A percentile compares a stretch with the other conserved stretches of the same genome.
These are phyloP conservation scores for Pleurotus cornucopiae DNA, from an alignment of 768 basidiomycete species.

Conservation along the genomic window DNA sequence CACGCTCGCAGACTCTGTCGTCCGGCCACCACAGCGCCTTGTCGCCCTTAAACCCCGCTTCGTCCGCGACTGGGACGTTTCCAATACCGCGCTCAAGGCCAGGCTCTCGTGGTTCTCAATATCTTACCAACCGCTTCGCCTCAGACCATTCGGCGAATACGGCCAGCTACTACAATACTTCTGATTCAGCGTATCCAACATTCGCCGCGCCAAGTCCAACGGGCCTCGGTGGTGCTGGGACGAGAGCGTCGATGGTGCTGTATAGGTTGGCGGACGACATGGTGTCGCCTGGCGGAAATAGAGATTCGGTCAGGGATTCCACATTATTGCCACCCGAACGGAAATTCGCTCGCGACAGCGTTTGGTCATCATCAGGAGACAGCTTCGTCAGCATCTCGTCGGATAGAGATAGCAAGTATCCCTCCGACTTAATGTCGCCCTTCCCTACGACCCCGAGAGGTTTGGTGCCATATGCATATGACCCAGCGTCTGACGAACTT, in stretches of 20 bases:
- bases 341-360: conserved; percentile 18
- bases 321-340: conserved; percentile 16
- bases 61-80: conserved; percentile 12
- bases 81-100: conserved; percentile 30
- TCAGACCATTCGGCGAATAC: conserved; percentile 29
- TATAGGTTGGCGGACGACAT: conserved; percentile 52
- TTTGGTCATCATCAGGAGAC: conserved; percentile 30
- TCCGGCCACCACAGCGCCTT: conserved; percentile 36
- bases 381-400: conserved; percentile 48
- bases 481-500: conserved; percentile 53
- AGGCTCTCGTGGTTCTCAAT: conserved; percentile 33
- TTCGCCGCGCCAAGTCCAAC: neutral
- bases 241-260: conserved; percentile 58
- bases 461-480: conserved; percentile 68
- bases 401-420: conserved; percentile 59
- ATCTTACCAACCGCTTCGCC: conserved; percentile 35
- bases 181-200: neutral
- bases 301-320: conserved; percentile 18
- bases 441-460: conserved; percentile 21
- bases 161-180: conserved; percentile 4
- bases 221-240: conserved; percentile 17
- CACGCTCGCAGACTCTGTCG: conserved; percentile 17
- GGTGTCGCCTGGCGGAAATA: conserved; percentile 27
- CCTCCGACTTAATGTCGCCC: conserved; percentile 24
- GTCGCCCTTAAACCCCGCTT: conserved; percentile 50